These are phyloP conservation scores for Musa troglodytarum DNA, from an alignment of 176 grass and related monocot species.

Conservation along the genomic window DNA sequence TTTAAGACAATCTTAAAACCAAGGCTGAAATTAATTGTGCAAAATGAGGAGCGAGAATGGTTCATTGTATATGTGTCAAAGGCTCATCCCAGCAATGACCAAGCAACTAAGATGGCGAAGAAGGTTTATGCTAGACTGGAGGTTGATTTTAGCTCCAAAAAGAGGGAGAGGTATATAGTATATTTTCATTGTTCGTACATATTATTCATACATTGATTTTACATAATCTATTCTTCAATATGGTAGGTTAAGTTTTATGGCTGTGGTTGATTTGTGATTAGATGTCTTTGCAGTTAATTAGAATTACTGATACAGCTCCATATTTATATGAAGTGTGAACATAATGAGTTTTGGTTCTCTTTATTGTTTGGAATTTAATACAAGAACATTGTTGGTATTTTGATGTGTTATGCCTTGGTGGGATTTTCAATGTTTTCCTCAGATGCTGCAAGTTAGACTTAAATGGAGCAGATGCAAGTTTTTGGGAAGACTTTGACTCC, in stretches of 20 bases:
- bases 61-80: constrained; percentile 93
- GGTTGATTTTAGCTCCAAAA: constrained; percentile 96
- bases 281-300: background rate
- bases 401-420: constrained; percentile 7
- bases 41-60: constrained; percentile 99
- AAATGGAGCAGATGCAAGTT: constrained; percentile 64
- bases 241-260: background rate
- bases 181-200: background rate
- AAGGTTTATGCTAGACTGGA: constrained; percentile 86
- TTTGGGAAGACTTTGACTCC: constrained; percentile 92
- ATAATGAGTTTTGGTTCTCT: background rate
- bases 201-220: background rate
- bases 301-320: background rate
- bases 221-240: background rate
- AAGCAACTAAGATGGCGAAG: constrained; percentile 89
- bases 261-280: constrained; percentile 6
- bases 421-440: constrained; percentile 21
- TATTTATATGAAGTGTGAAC: background rate
- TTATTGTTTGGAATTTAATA: too few relatives aligned
- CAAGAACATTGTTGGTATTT: too few relatives aligned
- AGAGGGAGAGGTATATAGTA: constrained; percentile 70
- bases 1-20: constrained; percentile 98
- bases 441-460: constrained; percentile 99
- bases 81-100: constrained; percentile 82
- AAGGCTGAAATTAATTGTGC: constrained; percentile 89